Conservation (phyloP, 2,329 filamentous ascomycete genomes). For the Clarireedia homoeocarpa region DNA sequence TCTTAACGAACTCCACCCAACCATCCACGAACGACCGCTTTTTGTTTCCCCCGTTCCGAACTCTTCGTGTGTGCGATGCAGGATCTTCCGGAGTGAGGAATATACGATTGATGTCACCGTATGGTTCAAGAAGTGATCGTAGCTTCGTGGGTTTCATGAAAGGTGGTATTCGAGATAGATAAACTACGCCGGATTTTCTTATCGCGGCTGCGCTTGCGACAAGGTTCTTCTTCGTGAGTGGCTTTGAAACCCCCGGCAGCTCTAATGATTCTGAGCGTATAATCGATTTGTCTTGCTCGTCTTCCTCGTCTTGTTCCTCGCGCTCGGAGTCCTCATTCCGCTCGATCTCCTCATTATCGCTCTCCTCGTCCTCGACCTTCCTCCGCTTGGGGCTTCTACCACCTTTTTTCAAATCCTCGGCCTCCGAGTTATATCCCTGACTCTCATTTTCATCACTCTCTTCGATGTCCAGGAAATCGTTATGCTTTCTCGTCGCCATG, state of each 20-base stretch:
- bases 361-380: slow-evolving; percentile 41
- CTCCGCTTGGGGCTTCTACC: slow-evolving; percentile 52
- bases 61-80: slow-evolving; percentile 54
- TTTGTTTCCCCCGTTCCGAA: slow-evolving; percentile 72
- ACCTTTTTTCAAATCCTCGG: slow-evolving; percentile 57
- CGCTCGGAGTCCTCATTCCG: slow-evolving; percentile 21
- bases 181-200: slow-evolving; percentile 71
- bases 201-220: slow-evolving; percentile 56
- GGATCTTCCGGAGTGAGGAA: slow-evolving; percentile 74
- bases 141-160: slow-evolving; percentile 83
- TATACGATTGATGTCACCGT: slow-evolving; percentile 68
- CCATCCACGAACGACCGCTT: slow-evolving; percentile 76
- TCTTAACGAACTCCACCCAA: slow-evolving; percentile 76
- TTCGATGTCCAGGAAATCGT: slow-evolving; percentile 59
- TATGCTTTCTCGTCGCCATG: slow-evolving; percentile 64
- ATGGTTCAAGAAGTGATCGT: slow-evolving; percentile 64
- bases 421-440: slow-evolving; percentile 59
- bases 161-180: slow-evolving; percentile 75
- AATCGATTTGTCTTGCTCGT: slow-evolving; percentile 26
- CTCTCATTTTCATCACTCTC: slow-evolving; percentile 49
- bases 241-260: slow-evolving; percentile 43
- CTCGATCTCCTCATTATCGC: slow-evolving; percentile 32
- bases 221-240: slow-evolving; percentile 60
- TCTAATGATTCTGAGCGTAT: slow-evolving; percentile 27
- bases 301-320: slow-evolving; percentile 27